These are phyloP conservation scores for Umbelopsis sp. DNA, from an alignment of 371 early-diverging fungal species.

Conservation along the genomic window DNA sequence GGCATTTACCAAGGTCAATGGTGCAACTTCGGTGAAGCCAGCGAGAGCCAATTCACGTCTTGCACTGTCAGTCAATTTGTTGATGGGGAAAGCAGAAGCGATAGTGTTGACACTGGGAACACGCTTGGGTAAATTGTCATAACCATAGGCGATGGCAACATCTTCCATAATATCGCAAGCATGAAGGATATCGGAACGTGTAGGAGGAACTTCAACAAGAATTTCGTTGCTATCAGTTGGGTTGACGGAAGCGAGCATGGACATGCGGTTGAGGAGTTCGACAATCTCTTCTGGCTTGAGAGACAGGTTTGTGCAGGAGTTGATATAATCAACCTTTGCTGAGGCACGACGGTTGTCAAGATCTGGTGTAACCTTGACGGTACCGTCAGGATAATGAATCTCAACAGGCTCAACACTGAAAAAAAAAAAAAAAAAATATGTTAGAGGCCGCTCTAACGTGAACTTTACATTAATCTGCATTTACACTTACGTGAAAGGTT, in stretches of 20 bases:
- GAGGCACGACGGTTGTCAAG: slow-evolving; percentile 69
- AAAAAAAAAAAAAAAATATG: neutral
- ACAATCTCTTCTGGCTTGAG: slow-evolving; percentile 80
- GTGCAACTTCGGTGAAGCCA: slow-evolving; percentile 97
- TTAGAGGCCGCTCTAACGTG: neutral
- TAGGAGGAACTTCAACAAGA: slow-evolving; percentile 87
- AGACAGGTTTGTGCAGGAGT: slow-evolving; percentile 78
- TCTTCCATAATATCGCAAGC: slow-evolving; percentile 99
- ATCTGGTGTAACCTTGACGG: slow-evolving; percentile 71
- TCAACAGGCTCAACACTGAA: slow-evolving; percentile 90
- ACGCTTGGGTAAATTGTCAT: slow-evolving; percentile 91
- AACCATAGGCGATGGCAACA: slow-evolving; percentile 99
- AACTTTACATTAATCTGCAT: too few relatives aligned
- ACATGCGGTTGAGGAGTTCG: slow-evolving; percentile 84
- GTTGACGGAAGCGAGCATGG: slow-evolving; percentile 72
- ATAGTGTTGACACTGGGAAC: slow-evolving; percentile 85
- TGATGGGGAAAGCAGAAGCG: slow-evolving; percentile 90
- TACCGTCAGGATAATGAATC: slow-evolving; percentile 86
- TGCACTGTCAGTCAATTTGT: slow-evolving; percentile 92
- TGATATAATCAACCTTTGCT: slow-evolving; percentile 86
- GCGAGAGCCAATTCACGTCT: slow-evolving; percentile 91
- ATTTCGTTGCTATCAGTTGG: slow-evolving; percentile 64
- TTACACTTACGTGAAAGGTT: slow-evolving; percentile 82
- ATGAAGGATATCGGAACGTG: slow-evolving; percentile 97
- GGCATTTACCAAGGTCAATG: slow-evolving; percentile 82